Evolutionary conservation across 768 basidiomycete genomes (phyloP).

Genomic region (Boletus insuetus): DNA sequence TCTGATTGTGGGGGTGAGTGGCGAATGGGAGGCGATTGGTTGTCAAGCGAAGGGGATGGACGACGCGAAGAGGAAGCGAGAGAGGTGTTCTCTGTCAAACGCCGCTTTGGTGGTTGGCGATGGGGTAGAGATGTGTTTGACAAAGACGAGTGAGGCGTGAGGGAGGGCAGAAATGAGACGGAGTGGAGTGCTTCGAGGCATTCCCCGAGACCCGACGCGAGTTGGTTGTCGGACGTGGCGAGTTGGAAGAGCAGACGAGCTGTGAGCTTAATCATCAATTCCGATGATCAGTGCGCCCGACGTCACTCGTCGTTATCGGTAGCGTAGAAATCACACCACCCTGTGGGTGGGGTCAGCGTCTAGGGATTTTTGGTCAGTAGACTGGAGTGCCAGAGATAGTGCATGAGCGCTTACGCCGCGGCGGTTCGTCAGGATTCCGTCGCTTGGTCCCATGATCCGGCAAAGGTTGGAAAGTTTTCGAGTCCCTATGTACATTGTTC

Average conservation of each 20-base stretch:
- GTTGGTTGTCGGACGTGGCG: constrained; percentile 32
- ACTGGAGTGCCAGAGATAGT: not conserved
- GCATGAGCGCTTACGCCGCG: no score
- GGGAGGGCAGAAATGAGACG: constrained; percentile 31
- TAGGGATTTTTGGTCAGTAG: not conserved
- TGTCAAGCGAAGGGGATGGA: no score
- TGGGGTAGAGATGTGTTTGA: constrained; percentile 19
- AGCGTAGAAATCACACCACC: not conserved
- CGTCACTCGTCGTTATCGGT: not conserved
- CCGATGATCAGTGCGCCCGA: no score
- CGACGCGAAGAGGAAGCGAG: constrained; percentile 32
- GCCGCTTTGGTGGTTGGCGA: constrained; percentile 22
- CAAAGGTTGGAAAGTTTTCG: no score
- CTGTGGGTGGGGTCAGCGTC: not conserved
- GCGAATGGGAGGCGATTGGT: not conserved
- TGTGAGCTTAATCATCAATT: no score
- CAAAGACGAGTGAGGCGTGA: constrained; percentile 26
- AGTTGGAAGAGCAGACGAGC: constrained; percentile 30
- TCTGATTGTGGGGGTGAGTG: constrained; percentile 8
- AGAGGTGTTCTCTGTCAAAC: constrained; percentile 31
- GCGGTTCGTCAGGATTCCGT: no score
- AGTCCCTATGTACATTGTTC: no score
- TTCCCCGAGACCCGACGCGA: constrained; percentile 32
- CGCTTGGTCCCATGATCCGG: no score
- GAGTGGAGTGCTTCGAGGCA: constrained; percentile 31